Conservation (phyloP, 805 yeast species). For the Metschnikowia koreensis region DNA sequence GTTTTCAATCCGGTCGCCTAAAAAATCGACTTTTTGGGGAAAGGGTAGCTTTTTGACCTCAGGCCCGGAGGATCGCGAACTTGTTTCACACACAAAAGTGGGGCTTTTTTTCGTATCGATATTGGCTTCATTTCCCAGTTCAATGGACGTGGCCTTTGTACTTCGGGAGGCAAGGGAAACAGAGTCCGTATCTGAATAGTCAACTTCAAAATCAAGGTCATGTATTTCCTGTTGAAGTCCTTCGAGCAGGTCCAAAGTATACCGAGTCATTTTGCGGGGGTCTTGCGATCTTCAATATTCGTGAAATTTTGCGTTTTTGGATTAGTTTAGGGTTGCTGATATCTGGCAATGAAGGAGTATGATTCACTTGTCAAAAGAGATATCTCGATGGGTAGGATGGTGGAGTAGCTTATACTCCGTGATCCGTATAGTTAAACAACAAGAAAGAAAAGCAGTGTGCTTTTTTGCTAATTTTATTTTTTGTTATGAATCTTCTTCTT, state of each 20-base stretch:
- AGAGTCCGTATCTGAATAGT: slow-evolving; percentile 5
- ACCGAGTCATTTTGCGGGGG: neutral
- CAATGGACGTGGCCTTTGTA: slow-evolving; percentile 9
- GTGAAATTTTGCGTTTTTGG: neutral
- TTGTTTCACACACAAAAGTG: neutral
- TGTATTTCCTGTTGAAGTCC: slow-evolving; percentile 3
- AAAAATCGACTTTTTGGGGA: neutral
- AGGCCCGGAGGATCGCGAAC: neutral
- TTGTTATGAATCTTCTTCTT: too few relatives aligned
- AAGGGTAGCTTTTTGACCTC: neutral
- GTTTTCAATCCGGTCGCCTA: neutral
- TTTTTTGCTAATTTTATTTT: too few relatives aligned
- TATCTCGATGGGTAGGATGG: too few relatives aligned
- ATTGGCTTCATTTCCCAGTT: neutral
- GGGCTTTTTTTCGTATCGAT: neutral
- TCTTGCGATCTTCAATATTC: neutral
- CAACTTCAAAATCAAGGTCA: neutral
- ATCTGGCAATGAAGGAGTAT: too few relatives aligned
- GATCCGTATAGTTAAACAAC: too few relatives aligned
- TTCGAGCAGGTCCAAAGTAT: slow-evolving; percentile 3
- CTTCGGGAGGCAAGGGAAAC: slow-evolving; percentile 2
- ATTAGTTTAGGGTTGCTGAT: neutral
- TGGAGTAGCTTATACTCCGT: too few relatives aligned
- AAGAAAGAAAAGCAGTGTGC: too few relatives aligned
- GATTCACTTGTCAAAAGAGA: too few relatives aligned